phyloP scores from a whole-genome alignment of 2,329 filamentous ascomycete genomes.

The Cladophialophora exuberans region DNA sequence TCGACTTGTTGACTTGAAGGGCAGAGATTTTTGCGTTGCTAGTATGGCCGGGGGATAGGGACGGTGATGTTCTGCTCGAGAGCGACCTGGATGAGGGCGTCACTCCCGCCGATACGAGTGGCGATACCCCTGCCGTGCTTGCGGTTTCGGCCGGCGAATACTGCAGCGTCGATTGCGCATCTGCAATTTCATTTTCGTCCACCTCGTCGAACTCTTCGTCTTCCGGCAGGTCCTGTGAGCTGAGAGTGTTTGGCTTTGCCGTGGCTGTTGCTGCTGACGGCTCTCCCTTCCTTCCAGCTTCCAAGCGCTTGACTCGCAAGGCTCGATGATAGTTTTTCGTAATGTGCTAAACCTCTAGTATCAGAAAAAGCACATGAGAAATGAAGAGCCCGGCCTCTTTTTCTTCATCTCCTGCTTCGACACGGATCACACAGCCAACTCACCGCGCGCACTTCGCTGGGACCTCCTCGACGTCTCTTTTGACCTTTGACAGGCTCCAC shows the following conservation, averaged over 20 bases:
- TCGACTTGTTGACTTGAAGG: neutral
- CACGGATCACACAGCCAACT: neutral
- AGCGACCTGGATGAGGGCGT: too few relatives aligned
- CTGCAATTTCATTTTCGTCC: too few relatives aligned
- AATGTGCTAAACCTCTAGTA: constrained; percentile 14
- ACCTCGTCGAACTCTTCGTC: neutral
- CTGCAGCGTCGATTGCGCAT: too few relatives aligned
- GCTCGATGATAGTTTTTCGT: constrained; percentile 29
- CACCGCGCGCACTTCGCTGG: constrained; percentile 26
- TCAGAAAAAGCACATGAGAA: neutral
- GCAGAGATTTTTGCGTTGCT: neutral
- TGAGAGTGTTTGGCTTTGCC: neutral
- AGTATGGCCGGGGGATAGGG: neutral
- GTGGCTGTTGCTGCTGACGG: neutral
- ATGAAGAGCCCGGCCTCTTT: neutral
- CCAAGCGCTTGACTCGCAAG: constrained; percentile 22
- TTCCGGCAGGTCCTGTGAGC: neutral
- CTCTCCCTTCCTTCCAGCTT: constrained; percentile 7
- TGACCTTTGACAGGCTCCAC: constrained; percentile 10
- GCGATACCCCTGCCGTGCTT: too few relatives aligned
- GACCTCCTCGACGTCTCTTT: constrained; percentile 25
- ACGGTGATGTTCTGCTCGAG: neutral
- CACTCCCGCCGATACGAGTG: too few relatives aligned
- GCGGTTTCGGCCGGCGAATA: too few relatives aligned
- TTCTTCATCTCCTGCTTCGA: neutral